These are phyloP conservation scores for Trichoderma asperellum DNA, from an alignment of 2,329 filamentous ascomycete species.

Conservation along the genomic window DNA sequence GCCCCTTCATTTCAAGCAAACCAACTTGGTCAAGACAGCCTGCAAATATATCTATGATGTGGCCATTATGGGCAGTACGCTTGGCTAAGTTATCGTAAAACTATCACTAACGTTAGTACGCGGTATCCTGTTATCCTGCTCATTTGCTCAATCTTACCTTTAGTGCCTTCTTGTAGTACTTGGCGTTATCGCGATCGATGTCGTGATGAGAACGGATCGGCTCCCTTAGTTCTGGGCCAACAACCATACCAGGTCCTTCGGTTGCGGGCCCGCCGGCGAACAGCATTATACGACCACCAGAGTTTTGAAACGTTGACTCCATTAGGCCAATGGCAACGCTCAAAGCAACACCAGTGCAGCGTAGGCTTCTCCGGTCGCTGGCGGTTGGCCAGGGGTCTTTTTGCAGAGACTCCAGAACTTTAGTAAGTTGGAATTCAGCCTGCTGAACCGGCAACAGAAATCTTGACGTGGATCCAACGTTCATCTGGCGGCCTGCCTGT, in stretches of 20 bases:
- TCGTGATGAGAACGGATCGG: constrained; percentile 98
- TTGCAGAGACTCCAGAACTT: constrained; percentile 91
- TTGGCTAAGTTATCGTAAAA: constrained; percentile 96
- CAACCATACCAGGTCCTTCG: constrained; percentile 95
- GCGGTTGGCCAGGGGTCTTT: constrained; percentile 97
- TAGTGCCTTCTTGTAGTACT: constrained; percentile 98
- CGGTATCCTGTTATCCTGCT: background rate
- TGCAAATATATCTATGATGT: constrained; percentile 96
- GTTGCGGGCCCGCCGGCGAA: constrained; percentile 95
- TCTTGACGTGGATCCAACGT: constrained; percentile 79
- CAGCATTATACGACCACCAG: constrained; percentile 93
- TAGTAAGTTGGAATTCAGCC: constrained; percentile 96
- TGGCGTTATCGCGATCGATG: constrained; percentile 98
- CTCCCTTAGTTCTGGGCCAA: constrained; percentile 92
- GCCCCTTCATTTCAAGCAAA: constrained; percentile 95
- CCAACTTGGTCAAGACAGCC: constrained; percentile 97
- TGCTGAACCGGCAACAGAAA: constrained; percentile 95
- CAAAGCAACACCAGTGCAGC: constrained; percentile 94
- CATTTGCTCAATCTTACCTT: constrained; percentile 62
- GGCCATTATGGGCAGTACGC: constrained; percentile 91
- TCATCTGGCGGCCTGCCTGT: constrained; percentile 73
- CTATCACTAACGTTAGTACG: constrained; percentile 46
- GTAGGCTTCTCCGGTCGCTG: constrained; percentile 84
- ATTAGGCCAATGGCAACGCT: constrained; percentile 91
- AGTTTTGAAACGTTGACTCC: constrained; percentile 94